Evolutionary conservation across 2,329 filamentous ascomycete genomes (phyloP).

Genomic region (Fusarium sp.): DNA sequence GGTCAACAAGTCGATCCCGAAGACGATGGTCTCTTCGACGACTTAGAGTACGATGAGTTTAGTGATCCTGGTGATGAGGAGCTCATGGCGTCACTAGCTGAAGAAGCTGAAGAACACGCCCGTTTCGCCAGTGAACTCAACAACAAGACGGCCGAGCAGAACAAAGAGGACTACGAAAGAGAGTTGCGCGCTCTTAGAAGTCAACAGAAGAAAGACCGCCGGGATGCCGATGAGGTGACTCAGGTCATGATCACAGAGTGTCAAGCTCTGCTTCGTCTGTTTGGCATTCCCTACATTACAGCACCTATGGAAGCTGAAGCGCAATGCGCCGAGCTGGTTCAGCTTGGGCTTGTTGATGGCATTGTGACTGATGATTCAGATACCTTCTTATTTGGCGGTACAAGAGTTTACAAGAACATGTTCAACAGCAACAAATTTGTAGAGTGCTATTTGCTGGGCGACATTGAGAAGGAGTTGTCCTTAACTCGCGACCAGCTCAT

Average conservation of each 20-base stretch:
- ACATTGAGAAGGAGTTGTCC: constrained; percentile 89
- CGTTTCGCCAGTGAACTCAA: constrained; percentile 91
- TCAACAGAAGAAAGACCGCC: constrained; percentile 96
- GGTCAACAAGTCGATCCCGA: constrained; percentile 38
- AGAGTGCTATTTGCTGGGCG: constrained; percentile 87
- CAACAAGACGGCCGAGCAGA: constrained; percentile 75
- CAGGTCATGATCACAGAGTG: constrained; percentile 97
- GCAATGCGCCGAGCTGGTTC: constrained; percentile 92
- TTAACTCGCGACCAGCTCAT: constrained; percentile 90
- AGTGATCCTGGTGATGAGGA: constrained; percentile 95
- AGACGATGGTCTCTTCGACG: constrained; percentile 58
- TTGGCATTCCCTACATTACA: constrained; percentile 95
- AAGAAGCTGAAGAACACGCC: constrained; percentile 93
- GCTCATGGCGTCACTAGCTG: constrained; percentile 83
- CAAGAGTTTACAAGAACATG: constrained; percentile 98
- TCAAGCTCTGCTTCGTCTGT: constrained; percentile 87
- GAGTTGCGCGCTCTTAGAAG: constrained; percentile 87
- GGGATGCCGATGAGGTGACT: constrained; percentile 96
- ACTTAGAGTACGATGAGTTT: constrained; percentile 77
- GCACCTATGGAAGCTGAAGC: constrained; percentile 99
- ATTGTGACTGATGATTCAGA: constrained; percentile 98
- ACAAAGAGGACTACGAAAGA: constrained; percentile 82
- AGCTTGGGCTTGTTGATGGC: constrained; percentile 88
- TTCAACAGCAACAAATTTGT: constrained; percentile 99
- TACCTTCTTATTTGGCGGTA: constrained; percentile 96